Evolutionary conservation across 169 alveolate genomes (phyloP), one percentile per base, ranked within the genome.

Genomic region (Cryptosporidium canis): DNA sequence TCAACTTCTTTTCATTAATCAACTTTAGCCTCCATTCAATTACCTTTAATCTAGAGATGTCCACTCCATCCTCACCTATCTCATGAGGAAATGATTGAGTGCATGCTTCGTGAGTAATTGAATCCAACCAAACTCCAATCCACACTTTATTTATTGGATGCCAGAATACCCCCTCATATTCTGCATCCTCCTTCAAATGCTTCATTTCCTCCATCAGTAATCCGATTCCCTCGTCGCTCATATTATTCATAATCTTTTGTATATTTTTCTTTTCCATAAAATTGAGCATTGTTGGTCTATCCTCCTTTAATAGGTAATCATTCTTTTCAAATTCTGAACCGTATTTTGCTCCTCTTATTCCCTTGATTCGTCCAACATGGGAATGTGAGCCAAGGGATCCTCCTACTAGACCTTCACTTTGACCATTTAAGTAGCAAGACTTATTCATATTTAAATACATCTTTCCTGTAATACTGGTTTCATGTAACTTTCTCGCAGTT

Each of bases 41-140:
- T 18, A 63, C 87, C 18, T 77, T 77, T 39, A 77, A 61, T 77
- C 87, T 77, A 39, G 87, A 55, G 12, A 77, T 77, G 14, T 77
- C 87, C 3, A 77, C 45, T 7, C 84, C 84, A 77, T 77, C 87
- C 29, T 77, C 72, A 2, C 58, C 51, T 18, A 58, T 61, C 27
- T 77, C 87, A 61, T 55, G 47, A 33, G 70, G 43, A 77, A 77
- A 77, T n/a, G 87, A 55, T 21, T 77, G 87, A 56, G 87, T 77
- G 21, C 64, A 77, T 27, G 87, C 61, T 77, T 77, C 87, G 18
- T 77, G 70, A 1, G 87, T 77, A 1, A 77, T 77, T 43, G 87
- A 61, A 31, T 77, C 72, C n/a, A 77, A 18, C 87, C 87, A 77
- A 21, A 77, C 87, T 43, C 77, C 87, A 18, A 77, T 77, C 87